Evolutionary conservation across 2,329 filamentous ascomycete species (phyloP), one percentile per base, ranked within the genome.

Genomic region (Xylaria sp.): DNA sequence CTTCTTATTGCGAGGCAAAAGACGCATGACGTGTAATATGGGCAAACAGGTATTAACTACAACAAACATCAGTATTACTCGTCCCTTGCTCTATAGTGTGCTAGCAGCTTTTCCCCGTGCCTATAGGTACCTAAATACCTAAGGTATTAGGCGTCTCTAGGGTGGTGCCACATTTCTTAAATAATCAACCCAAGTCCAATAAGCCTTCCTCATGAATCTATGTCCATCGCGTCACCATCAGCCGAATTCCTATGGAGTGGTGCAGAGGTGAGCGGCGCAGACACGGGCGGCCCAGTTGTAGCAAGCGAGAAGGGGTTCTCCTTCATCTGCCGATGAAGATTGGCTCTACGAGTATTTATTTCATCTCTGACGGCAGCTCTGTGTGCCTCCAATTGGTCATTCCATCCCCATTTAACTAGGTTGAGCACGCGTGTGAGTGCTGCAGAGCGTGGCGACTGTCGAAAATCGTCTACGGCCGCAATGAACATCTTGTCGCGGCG

Each of bases 311-410:
- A 27, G 9, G 43, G 13, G 13, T 48, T 58, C 27, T 52, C 60
- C 8, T 19, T 48, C 55, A 56, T 57, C 38, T 60, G 52, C 3
- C 56, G 58, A 27, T 54, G 54, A 11, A 70, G 43, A 17, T 66
- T 65, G n/a, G 41, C 63, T 19, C 33, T 54, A 17, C 40, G 65
- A 1, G 60, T 60, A 10, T 68, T 63, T 43, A 68, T 72, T 23
- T 70, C 64, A 6, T 49, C 60, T 17, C 59, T 43, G 8, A 70
- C 58, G 11, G 64, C 62, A 3, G 46, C 48, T n/a, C 61, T 60
- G n/a, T 71, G 66, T 13, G 60, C 67, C 27, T 71, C 66, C 1
- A 65, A 10, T 35, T 67, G 64, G 3, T 58, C 64, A 21, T 70
- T 54, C 60, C 63, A 63, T 27, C 60, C 63, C 60, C 60, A 65